These are phyloP conservation scores for Eutrema yunnanense DNA, from an alignment of 345 rosid species.

Conservation along the genomic window DNA sequence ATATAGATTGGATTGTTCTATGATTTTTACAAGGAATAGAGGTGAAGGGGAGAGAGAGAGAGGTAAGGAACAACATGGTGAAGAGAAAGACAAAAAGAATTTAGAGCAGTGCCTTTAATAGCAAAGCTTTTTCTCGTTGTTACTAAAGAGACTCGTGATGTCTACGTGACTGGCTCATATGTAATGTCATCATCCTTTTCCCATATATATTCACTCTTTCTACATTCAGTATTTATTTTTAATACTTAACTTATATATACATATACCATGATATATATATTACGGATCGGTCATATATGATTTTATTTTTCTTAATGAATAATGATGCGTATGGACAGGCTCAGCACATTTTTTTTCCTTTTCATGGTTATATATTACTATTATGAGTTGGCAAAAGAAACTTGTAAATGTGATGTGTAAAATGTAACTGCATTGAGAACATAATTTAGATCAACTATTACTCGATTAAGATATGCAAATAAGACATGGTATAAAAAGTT, in stretches of 20 bases:
- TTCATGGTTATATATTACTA: neutral
- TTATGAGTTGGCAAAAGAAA: neutral
- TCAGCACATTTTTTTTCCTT: neutral
- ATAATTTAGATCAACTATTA: neutral
- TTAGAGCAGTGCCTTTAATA: constrained; percentile 23
- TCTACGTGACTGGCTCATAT: constrained; percentile 27
- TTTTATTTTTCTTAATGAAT: neutral
- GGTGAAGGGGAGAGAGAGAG: neutral
- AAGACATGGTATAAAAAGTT: neutral
- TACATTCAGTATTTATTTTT: neutral
- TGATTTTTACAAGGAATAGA: neutral
- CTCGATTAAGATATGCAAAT: neutral
- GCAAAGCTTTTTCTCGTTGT: constrained; percentile 20
- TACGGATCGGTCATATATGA: neutral
- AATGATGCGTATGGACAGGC: neutral
- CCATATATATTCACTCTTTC: neutral
- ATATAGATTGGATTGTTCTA: neutral
- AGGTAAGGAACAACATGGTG: neutral
- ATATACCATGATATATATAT: neutral
- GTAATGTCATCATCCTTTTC: constrained; percentile 17
- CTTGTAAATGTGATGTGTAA: neutral
- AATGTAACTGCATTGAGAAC: neutral
- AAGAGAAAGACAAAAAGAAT: constrained; percentile 24
- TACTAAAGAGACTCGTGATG: constrained; percentile 29
- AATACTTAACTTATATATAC: too few species aligned